Evolutionary conservation across 352 stramenopile species (phyloP).

Genomic region (Globisporangium spinosum): DNA sequence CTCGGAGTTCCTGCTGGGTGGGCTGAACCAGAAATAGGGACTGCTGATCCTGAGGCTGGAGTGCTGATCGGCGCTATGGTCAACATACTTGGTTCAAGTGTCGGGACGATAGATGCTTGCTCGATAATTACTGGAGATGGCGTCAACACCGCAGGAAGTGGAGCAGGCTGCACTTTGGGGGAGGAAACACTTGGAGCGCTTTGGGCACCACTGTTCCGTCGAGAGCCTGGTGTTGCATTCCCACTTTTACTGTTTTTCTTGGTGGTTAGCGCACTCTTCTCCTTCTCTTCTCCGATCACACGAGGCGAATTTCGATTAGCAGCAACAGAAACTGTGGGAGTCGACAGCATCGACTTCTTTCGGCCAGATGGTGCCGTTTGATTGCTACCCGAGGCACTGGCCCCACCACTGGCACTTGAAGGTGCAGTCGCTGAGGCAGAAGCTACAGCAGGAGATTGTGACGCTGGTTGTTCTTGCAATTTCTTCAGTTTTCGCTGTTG

Average conservation of each 20-base stretch:
- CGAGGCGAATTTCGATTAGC: slow-evolving; percentile 19
- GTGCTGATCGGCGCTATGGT: not conserved
- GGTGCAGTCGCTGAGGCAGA: slow-evolving; percentile 15
- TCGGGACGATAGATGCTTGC: not conserved
- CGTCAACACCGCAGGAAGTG: slow-evolving; percentile 4
- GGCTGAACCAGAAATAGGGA: not conserved
- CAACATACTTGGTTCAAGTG: slow-evolving; percentile 1
- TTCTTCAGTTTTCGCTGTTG: slow-evolving; percentile 73
- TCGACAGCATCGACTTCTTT: slow-evolving; percentile 10
- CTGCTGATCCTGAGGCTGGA: not conserved
- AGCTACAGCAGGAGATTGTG: slow-evolving; percentile 8
- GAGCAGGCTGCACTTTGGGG: slow-evolving; percentile 6
- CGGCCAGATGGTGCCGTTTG: slow-evolving; percentile 1
- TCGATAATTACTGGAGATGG: not conserved
- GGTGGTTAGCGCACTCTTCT: slow-evolving; percentile 28
- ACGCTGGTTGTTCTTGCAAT: slow-evolving; percentile 33
- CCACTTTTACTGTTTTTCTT: slow-evolving; percentile 45
- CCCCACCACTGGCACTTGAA: not conserved
- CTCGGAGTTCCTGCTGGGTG: not conserved
- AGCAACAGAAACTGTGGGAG: not conserved
- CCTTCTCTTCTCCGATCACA: slow-evolving; percentile 40
- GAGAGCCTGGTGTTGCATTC: slow-evolving; percentile 24
- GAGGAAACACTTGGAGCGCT: slow-evolving; percentile 10
- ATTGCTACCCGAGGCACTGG: not conserved
- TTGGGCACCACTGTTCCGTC: slow-evolving; percentile 30